Evolutionary conservation across 2,329 filamentous ascomycete genomes (phyloP).

Genomic region (Leptosphaerulina australis): DNA sequence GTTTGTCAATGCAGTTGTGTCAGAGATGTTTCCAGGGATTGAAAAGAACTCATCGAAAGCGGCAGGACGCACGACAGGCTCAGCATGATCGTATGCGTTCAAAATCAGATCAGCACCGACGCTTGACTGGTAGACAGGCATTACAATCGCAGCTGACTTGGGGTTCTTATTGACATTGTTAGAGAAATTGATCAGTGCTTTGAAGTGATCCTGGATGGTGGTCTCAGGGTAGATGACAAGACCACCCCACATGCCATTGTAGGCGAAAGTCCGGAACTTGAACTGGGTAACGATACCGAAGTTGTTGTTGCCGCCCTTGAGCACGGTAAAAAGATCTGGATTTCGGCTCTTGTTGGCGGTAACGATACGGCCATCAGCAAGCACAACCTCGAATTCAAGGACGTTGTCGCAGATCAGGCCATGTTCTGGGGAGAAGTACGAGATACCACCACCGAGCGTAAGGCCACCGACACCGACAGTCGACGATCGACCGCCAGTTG

Average conservation of each 20-base stretch:
- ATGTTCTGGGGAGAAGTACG: slow-evolving; percentile 35
- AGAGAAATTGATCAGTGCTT: slow-evolving; percentile 31
- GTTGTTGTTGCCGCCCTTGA: slow-evolving; percentile 45
- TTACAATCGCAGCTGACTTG: slow-evolving; percentile 29
- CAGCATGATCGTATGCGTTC: slow-evolving; percentile 34
- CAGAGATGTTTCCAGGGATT: slow-evolving; percentile 32
- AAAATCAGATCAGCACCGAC: slow-evolving; percentile 22
- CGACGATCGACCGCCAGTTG: slow-evolving; percentile 33
- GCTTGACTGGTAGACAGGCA: slow-evolving; percentile 25
- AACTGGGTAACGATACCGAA: slow-evolving; percentile 46
- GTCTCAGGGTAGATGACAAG: slow-evolving; percentile 32
- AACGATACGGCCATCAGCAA: slow-evolving; percentile 38
- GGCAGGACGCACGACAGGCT: slow-evolving; percentile 22
- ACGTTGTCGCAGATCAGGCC: slow-evolving; percentile 43
- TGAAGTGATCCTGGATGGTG: slow-evolving; percentile 27
- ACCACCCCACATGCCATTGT: slow-evolving; percentile 45
- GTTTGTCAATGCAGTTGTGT: slow-evolving; percentile 31
- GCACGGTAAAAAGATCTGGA: slow-evolving; percentile 38
- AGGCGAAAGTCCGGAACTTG: slow-evolving; percentile 31
- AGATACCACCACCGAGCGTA: slow-evolving; percentile 38
- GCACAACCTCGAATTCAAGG: slow-evolving; percentile 42
- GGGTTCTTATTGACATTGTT: slow-evolving; percentile 25
- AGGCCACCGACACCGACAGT: slow-evolving; percentile 37
- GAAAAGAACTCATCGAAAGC: slow-evolving; percentile 33
- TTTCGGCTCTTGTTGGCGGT: slow-evolving; percentile 28